phyloP scores from a whole-genome alignment of 768 basidiomycete genomes.

The Termitomyces sp. region DNA sequence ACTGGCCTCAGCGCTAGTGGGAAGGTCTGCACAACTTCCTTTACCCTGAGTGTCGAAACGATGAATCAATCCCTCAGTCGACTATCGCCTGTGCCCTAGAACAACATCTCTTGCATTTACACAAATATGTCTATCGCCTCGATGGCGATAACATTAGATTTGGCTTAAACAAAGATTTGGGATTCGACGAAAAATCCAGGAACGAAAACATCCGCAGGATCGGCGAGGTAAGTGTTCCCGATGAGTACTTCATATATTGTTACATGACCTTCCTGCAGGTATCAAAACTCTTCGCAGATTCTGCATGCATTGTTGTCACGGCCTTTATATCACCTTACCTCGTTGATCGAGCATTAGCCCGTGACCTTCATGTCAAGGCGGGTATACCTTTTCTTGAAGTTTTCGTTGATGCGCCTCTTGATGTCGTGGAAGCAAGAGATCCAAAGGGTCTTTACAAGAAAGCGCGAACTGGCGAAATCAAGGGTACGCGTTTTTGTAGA shows the following conservation, averaged over 20 bases:
- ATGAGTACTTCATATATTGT: not conserved
- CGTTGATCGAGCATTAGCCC: slow-evolving; percentile 78
- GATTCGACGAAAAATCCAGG: slow-evolving; percentile 88
- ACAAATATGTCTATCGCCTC: slow-evolving; percentile 84
- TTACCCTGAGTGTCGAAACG: not conserved
- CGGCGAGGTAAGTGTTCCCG: slow-evolving; percentile 73
- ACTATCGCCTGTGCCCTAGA: slow-evolving; percentile 97
- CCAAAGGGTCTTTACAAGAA: slow-evolving; percentile 98
- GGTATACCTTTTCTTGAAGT: slow-evolving; percentile 89
- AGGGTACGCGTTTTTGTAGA: slow-evolving; percentile 51
- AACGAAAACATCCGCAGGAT: slow-evolving; percentile 97
- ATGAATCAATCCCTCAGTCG: slow-evolving; percentile 48
- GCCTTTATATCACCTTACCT: slow-evolving; percentile 99
- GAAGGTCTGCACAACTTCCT: slow-evolving; percentile 52
- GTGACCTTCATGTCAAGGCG: slow-evolving; percentile 73
- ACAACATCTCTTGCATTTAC: slow-evolving; percentile 86
- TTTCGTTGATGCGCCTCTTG: slow-evolving; percentile 88
- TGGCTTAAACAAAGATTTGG: slow-evolving; percentile 95
- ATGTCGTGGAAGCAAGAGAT: slow-evolving; percentile 86
- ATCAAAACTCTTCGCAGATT: slow-evolving; percentile 89
- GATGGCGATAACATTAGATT: slow-evolving; percentile 97
- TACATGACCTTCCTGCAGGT: slow-evolving; percentile 49
- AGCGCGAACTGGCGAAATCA: slow-evolving; percentile 92
- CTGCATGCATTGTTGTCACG: slow-evolving; percentile 82
- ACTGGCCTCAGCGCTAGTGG: slow-evolving; percentile 95